Base-by-base conservation (phyloP, 2,329 filamentous ascomycete species). In the Colletotrichum caudatum region DNA sequence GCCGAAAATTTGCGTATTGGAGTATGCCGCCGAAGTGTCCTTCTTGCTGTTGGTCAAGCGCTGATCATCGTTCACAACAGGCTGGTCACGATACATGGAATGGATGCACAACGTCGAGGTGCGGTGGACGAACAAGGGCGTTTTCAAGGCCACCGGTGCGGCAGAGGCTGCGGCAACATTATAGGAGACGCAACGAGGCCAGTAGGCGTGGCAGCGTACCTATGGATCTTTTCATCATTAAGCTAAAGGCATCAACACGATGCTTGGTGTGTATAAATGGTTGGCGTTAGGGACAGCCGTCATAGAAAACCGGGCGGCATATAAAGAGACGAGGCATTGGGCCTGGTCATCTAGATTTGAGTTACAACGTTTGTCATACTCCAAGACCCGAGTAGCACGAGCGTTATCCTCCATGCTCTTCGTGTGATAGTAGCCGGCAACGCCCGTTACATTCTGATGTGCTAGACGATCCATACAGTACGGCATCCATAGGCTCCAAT, bases 1-100 rank as follows among this genome's bases (percentile, higher is more conserved):
- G 96, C 57, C 89, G 96, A 80, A 97, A 94, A 82, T 97, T 95
- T 84, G 95, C 95, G 71, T 98, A 97, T 80, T 98, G 94, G 94
- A 94, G 95, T 98, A 87, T 80, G 92, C 35, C 16, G 20, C 12
- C 35, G 20, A 20, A 23, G n/a, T 14, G 20, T n/a, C 18, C 39
- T 35, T 11, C n/a, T 62, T 23, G 3, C 35, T 48, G 39, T 1
- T 37, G 53, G 23, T 26, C 16, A 57, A 12, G 26, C 57, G 35
- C 26, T 68, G 60, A 71, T 29, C 5, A 26, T 9, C 6, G 14
- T n/a, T n/a, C 46, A 29, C 12, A 26, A 48, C 76, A 97, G 95
- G 94, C 76, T 98, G 95, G 95, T 92, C 91, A 29, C 91, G 92
- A 78, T 97, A 94, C 80, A 98, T 98, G 95, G 90, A 94, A 80